Evolutionary conservation across 257 asterid species (phyloP).

Genomic region (Solanum etuberosum): DNA sequence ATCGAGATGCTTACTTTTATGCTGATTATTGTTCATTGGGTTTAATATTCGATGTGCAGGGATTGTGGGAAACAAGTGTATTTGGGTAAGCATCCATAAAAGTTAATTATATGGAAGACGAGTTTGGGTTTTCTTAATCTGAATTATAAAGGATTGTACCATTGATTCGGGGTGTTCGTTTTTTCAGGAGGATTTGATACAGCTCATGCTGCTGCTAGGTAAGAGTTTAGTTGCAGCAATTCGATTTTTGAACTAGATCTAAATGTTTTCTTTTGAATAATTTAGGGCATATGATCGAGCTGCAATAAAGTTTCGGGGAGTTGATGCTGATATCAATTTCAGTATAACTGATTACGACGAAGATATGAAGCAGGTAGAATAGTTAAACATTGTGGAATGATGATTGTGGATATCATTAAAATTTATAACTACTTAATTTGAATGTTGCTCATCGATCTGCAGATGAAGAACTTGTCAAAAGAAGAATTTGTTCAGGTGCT

Average conservation of each 20-base stretch:
- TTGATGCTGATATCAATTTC: conserved; percentile 37
- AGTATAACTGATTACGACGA: conserved; percentile 27
- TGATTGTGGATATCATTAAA: neutral
- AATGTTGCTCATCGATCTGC: conserved; percentile 5
- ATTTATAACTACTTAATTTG: neutral
- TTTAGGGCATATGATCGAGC: conserved; percentile 35
- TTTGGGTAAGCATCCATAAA: conserved; percentile 39
- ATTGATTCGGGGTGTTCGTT: neutral
- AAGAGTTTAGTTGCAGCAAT: neutral
- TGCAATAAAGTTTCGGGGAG: conserved; percentile 3
- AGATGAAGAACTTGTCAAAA: conserved; percentile 70
- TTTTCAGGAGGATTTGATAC: conserved; percentile 83
- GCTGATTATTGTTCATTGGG: conserved; percentile 1
- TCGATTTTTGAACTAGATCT: neutral
- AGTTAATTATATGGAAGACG: neutral
- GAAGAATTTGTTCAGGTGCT: conserved; percentile 90
- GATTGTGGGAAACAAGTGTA: conserved; percentile 96
- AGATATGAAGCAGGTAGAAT: conserved; percentile 27
- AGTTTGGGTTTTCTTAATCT: neutral
- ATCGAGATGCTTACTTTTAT: too few relatives aligned
- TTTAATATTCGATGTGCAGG: conserved; percentile 43
- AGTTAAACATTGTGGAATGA: neutral
- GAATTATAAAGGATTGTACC: neutral
- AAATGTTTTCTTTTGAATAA: neutral
- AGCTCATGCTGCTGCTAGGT: conserved; percentile 25